Base-by-base conservation (phyloP, 2,329 filamentous ascomycete species). In the Hypoxylon sp. region DNA sequence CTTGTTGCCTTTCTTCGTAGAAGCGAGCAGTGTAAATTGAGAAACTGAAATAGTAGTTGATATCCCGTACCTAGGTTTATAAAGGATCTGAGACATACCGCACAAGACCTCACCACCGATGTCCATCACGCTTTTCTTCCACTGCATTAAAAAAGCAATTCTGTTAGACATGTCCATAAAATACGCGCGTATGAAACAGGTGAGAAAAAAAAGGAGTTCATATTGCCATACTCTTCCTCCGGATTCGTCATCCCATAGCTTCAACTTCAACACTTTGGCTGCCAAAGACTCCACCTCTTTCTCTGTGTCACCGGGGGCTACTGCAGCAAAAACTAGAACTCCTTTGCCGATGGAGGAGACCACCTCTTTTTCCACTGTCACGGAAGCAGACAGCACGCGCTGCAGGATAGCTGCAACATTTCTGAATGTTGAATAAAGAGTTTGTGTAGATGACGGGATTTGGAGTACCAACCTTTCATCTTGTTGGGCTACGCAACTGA, bases 1-100 rank as follows among this genome's bases (percentile, higher is more conserved):
- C 71, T 96, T 97, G 68, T 86, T 92, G 57, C 93, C 93, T 72
- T 97, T 97, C 68, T 92, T 96, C n/a, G 92, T 92, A 34, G 87
- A 89, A 35, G 91, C 95, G 38, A 96, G 81, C 7, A 99, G 82
- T 2, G 94, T 99, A 69, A 99, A 99, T 73, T 99, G 94, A 9
- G 94, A 97, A 34, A 99, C 93, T 95, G 67, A 25, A 11, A 35
- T 29, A 23, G 17, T 19, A 23, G 20, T 13, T 15, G 21, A n/a
- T 16, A 26, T 21, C 16, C 11, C 7, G 15, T n/a, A 11, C 4
- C 16, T 7, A 13, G 4, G 4, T 11, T 25, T 44, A 30, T 17
- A 19, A 35, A 17, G 20, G 35, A 16, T 12, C 20, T 31, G 12
- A 37, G 34, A 66, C 81, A 56, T 79, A 96, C 91, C 92, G 71